A percentile compares a stretch with the other conserved stretches of the same genome.
phyloP scores from a whole-genome alignment of 306 rosid genomes.

The Acmispon strigosus region DNA sequence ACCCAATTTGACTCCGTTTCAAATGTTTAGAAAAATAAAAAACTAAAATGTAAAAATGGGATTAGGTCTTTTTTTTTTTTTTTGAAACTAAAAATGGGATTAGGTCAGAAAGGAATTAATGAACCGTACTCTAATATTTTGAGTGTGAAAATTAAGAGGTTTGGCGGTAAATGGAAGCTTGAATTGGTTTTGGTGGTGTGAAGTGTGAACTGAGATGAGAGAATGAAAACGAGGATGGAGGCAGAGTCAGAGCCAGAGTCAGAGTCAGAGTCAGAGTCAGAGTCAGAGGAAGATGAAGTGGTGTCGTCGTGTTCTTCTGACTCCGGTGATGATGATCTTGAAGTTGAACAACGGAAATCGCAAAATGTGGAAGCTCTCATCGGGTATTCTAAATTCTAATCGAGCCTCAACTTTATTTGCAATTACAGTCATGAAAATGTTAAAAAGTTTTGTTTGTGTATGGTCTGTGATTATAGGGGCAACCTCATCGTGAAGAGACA shows the following conservation, averaged over 20 bases:
- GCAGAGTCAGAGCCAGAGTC: constrained; percentile 31
- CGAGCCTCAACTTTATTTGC: background rate
- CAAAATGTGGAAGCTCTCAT: constrained; percentile 82
- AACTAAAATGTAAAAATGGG: too few relatives aligned
- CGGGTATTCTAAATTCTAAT: background rate
- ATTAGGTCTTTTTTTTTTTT: too few relatives aligned
- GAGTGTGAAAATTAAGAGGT: background rate
- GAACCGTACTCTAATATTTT: too few relatives aligned
- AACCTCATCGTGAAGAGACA: constrained; percentile 74
- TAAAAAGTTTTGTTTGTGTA: background rate
- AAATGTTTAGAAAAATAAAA: too few relatives aligned
- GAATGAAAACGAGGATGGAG: background rate
- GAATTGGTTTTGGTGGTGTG: background rate
- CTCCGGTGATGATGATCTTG: constrained; percentile 31
- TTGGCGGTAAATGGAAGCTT: constrained; percentile 20
- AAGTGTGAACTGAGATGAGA: background rate
- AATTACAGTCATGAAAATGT: background rate
- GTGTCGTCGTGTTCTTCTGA: constrained; percentile 39
- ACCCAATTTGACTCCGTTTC: too few relatives aligned
- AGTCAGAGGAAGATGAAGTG: constrained; percentile 33
- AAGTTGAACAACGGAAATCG: constrained; percentile 47
- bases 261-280: too few relatives aligned
- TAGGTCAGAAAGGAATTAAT: too few relatives aligned
- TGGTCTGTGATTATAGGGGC: constrained; percentile 30
- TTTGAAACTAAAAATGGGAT: too few relatives aligned